These are phyloP conservation scores for Amanita fuliginea DNA, from an alignment of 768 basidiomycete species.

Conservation along the genomic window DNA sequence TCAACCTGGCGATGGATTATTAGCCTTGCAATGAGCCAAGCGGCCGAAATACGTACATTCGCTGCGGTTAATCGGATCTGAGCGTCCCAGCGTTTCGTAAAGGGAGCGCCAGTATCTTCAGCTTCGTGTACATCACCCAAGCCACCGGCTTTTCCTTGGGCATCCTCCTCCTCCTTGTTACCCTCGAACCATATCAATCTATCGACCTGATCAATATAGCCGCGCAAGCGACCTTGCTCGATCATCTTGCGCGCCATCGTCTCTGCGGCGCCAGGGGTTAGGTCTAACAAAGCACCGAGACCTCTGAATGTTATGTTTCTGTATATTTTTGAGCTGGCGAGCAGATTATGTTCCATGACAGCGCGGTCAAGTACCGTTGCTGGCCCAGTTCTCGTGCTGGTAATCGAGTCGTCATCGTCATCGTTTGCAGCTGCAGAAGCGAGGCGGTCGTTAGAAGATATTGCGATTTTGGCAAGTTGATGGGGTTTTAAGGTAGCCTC, in stretches of 20 bases:
- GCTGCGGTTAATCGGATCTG: slow-evolving; percentile 85
- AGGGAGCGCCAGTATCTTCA: slow-evolving; percentile 80
- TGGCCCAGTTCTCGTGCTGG: slow-evolving; percentile 80
- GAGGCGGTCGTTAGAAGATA: slow-evolving; percentile 73
- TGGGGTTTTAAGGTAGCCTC: slow-evolving; percentile 81
- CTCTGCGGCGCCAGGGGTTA: slow-evolving; percentile 89
- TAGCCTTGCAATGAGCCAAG: slow-evolving; percentile 3
- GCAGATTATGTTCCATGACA: slow-evolving; percentile 97
- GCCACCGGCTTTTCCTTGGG: slow-evolving; percentile 91
- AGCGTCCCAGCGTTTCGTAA: slow-evolving; percentile 94
- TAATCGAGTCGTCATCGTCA: slow-evolving; percentile 37
- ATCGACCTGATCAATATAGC: slow-evolving; percentile 93
- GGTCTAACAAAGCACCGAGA: slow-evolving; percentile 80
- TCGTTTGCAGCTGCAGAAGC: slow-evolving; percentile 58
- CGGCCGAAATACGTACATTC: slow-evolving; percentile 41
- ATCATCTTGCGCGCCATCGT: slow-evolving; percentile 99
- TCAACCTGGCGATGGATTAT: slow-evolving; percentile 46
- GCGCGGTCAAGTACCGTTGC: slow-evolving; percentile 94
- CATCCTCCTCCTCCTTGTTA: slow-evolving; percentile 77
- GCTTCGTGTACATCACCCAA: slow-evolving; percentile 81
- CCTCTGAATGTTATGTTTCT: slow-evolving; percentile 95
- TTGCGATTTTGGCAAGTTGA: slow-evolving; percentile 86
- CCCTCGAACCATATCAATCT: slow-evolving; percentile 91
- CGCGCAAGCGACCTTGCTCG: slow-evolving; percentile 88
- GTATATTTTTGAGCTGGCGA: slow-evolving; percentile 95